Evolutionary conservation across 73 alveolate species (phyloP).

Genomic region (Blepharisma japonicum): DNA sequence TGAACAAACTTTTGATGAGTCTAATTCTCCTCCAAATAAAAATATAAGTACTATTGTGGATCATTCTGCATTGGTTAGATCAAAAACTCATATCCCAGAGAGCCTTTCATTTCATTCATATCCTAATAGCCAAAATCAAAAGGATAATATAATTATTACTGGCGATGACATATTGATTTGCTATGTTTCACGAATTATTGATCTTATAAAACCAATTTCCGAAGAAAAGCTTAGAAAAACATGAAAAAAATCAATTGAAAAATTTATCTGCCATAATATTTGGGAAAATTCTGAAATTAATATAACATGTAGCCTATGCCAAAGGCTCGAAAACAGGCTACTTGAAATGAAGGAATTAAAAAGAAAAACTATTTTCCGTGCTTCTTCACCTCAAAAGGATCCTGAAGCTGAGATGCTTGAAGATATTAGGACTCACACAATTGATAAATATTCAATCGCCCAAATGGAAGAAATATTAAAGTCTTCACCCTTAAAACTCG

Average conservation of each 20-base stretch:
- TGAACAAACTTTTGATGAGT: no score
- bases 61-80: no score
- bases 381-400: not conserved
- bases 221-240: conserved; percentile 31
- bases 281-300: conserved; percentile 42
- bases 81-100: no score
- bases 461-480: not conserved
- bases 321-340: not conserved
- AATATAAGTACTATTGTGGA: no score
- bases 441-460: not conserved
- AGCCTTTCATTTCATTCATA: no score
- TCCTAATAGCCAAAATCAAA: not conserved
- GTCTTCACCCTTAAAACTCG: not conserved
- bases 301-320: not conserved
- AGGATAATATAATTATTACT: not conserved
- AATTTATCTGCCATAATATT: conserved; percentile 39
- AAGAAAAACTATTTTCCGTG: no score
- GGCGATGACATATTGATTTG: not conserved
- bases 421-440: not conserved
- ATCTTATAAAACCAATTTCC: conserved; percentile 28
- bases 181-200: conserved; percentile 34
- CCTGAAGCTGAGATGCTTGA: not conserved
- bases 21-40: no score
- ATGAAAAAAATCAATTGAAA: conserved; percentile 46
- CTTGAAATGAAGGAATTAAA: conserved; percentile 16